Percentiles rank a stretch among this genome's conserved stretches.
phyloP scores from a whole-genome alignment of 805 yeast genomes.

The Teunomyces pallodes region DNA sequence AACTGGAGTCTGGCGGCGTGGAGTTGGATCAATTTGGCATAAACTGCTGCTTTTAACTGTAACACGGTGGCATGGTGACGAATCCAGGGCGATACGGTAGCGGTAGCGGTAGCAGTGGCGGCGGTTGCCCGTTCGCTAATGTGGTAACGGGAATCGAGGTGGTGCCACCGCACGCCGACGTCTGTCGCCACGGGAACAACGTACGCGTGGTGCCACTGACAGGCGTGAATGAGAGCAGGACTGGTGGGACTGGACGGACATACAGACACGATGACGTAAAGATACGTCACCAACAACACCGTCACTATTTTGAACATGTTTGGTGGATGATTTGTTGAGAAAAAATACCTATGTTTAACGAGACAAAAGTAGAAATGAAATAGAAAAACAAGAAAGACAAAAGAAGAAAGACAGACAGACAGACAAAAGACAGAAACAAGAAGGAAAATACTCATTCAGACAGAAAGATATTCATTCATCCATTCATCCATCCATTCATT shows the following conservation, averaged over 20 bases:
- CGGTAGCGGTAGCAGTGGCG: background rate
- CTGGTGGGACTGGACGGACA: conserved; percentile 5
- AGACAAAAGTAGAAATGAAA: background rate
- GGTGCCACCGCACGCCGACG: background rate
- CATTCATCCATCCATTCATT: too few relatives aligned
- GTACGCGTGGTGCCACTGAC: background rate
- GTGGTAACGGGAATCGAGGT: background rate
- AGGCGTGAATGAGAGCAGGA: background rate
- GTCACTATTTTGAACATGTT: background rate
- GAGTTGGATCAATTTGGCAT: background rate
- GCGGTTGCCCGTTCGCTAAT: background rate
- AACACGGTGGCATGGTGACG: background rate
- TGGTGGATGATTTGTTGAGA: background rate
- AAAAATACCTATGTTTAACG: background rate
- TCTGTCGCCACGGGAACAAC: background rate
- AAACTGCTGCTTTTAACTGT: background rate
- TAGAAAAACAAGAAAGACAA: background rate
- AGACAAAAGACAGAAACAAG: too few relatives aligned
- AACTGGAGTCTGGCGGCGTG: background rate
- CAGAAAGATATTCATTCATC: too few relatives aligned
- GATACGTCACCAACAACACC: conserved; percentile 6
- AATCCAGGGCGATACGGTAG: background rate
- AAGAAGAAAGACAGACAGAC: too few relatives aligned
- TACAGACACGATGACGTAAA: conserved; percentile 3
- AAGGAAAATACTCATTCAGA: too few relatives aligned